Base-by-base conservation (phyloP, 768 basidiomycete species). In the Naganishia onofrii region DNA sequence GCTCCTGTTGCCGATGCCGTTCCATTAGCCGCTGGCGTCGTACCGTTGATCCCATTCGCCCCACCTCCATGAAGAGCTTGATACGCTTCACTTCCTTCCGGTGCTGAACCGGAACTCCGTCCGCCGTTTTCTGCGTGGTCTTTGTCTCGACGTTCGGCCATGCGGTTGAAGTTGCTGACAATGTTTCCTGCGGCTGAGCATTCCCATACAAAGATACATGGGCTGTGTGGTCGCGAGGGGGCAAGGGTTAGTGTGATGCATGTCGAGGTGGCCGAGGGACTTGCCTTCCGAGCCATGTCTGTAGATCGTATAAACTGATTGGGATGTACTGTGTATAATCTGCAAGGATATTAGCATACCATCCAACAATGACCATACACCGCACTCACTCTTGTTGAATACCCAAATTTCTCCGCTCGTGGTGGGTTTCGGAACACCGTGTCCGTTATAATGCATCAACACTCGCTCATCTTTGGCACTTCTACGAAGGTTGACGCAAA, bases 131-230 rank as follows among this genome's bases (percentile, higher is more conserved):
- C 71, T 21, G 76, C 76, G 21, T 74, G 67, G 55, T 82, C 82
- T 31, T 76, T 77, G 70, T 83, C 81, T 19, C 82, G 80, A 36
- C 81, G 74, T 55, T 79, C 77, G 38, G 80, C 79, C 53, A 80
- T 79, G 70, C 83, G 82, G 60, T 90, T 91, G 81, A 95, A 96
- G 81, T 96, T 98, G 66, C 86, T 85, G 34, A 98, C 83, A 52
- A 98, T 87, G 81, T 97, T 88, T 0, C 96, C 96, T 1, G 96
- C 95, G n/a, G 92, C 91, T 1, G 93, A 94, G 79, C 94, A 97
- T 78, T 99, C 96, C 96, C 96, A 99, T 66, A 99, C 92, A 79
- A 94, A 98, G 32, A 98, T 92, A 34, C 91, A 92, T 0, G 96
- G 96, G 0, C 92, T 91, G 7, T 0, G 51, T n/a, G n/a, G 12